Base-by-base conservation (phyloP, 805 yeast genomes). In the Grigorovia yakushimaensis region DNA sequence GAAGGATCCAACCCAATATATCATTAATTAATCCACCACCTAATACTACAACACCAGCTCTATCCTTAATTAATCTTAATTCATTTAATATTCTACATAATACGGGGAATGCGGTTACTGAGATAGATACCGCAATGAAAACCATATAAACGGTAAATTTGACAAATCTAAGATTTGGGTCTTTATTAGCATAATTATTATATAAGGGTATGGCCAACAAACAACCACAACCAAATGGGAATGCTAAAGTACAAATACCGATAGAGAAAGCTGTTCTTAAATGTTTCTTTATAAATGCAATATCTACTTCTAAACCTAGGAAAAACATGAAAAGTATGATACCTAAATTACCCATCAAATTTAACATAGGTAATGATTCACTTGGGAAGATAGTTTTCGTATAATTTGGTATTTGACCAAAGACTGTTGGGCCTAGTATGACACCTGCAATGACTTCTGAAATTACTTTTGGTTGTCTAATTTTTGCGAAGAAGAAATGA, bases 21-120 rank as follows among this genome's bases (percentile, higher is more conserved):
- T 85, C 95, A 59, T 85, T 85, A 39, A 81, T 74, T 48, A 85
- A 83, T 45, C 94, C 95, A 3, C 94, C 93, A 3, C 91, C 85
- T 35, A 85, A 66, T n/a, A 84, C 93, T 33, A 77, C 71, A 10
- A 74, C 71, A 41, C 88, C 88, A 19, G 84, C 89, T 53, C 86
- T 71, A 57, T 82, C 88, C 44, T 79, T 79, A 33, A 82, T 73
- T 50, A 85, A 69, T 53, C 84, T 73, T 51, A 85, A 70, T 58
- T 84, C 91, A 5, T 88, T 80, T 52, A 85, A 66, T 23, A 85
- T 85, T 59, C 94, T 77, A 1, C 86, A 91, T 51, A 85, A 66
- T 2, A 85, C 95, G 0, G 95, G 95, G 62, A 85, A 81, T 0
- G 95, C 95, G 3, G 95, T 85, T 53, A 85, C 83, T 52, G 91